Evolutionary conservation across 2,329 filamentous ascomycete genomes (phyloP).

Genomic region (Ceratocystis alfenasii): DNA sequence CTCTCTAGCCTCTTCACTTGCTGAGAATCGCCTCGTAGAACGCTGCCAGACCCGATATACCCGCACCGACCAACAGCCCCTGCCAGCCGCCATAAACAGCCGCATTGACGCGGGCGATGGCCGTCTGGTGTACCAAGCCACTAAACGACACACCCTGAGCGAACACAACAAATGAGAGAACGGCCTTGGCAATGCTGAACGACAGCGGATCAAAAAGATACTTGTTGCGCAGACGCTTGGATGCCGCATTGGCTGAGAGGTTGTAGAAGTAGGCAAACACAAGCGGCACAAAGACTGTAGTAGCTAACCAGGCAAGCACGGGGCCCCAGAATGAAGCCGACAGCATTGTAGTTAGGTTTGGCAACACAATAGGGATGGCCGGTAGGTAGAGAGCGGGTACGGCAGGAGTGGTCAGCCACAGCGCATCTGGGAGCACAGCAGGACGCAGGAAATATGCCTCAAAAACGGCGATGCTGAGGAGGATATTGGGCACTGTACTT

Average conservation of each 20-base stretch:
- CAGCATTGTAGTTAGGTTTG: constrained; percentile 69
- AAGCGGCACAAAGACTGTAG: constrained; percentile 58
- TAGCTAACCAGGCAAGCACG: constrained; percentile 61
- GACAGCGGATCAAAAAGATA: constrained; percentile 70
- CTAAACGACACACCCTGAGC: constrained; percentile 51
- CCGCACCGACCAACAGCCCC: constrained; percentile 55
- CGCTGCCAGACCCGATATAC: constrained; percentile 55
- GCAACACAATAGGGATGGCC: constrained; percentile 53
- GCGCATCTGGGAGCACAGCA: constrained; percentile 58
- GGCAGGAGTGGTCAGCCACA: constrained; percentile 60
- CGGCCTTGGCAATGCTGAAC: constrained; percentile 79
- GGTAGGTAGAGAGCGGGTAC: constrained; percentile 43
- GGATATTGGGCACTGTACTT: constrained; percentile 60
- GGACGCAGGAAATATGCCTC: constrained; percentile 59
- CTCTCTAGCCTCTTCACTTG: constrained; percentile 37
- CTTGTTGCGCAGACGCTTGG: constrained; percentile 35
- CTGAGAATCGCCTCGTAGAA: constrained; percentile 68
- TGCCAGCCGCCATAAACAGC: constrained; percentile 61
- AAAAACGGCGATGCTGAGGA: constrained; percentile 53
- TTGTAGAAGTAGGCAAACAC: constrained; percentile 83
- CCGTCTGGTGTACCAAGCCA: constrained; percentile 47
- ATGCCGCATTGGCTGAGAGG: constrained; percentile 42
- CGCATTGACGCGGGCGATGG: constrained; percentile 50
- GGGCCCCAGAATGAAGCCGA: constrained; percentile 75
- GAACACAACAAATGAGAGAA: constrained; percentile 73